Base-by-base conservation (phyloP, 1,284 basidiomycete genomes). In the Boletus semigastroideus region DNA sequence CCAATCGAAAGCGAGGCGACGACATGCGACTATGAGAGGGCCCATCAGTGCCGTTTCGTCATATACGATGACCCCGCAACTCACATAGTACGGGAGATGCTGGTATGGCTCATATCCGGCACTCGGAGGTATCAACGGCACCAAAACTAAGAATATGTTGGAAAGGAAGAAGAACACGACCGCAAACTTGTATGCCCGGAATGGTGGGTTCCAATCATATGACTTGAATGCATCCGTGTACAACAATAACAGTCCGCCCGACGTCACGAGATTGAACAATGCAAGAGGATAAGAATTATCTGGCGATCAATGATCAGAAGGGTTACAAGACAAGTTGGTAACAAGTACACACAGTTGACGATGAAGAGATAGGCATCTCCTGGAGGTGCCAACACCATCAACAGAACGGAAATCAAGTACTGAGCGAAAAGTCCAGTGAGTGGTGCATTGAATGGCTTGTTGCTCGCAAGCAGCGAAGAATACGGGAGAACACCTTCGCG, bases 311-410 rank as follows among this genome's bases (percentile, higher is more conserved):
- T 25, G 14, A 17, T 66, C 9, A 55, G 49, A 33, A 25, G 13
- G 16, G 41, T 22, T 12, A 13, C 36, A 25, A 9, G 31, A 5
- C 22, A 25, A 25, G 16, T 19, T 13, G 13, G 20, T 36, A 30
- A 46, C 5, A 16, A 37, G 10, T 4, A 68, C 82, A 59, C 47
- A 84, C 85, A 64, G 57, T 78, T 86, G 45, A 87, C 74, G 60
- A 85, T 74, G 65, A 88, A 85, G 19, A 82, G 72, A 58, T 86
- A 89, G 0, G 83, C 83, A 58, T 88, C 86, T 1, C 86, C 84
- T 0, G 83, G 76, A 2, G 85, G 86, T 0, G 82, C 73, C 1
- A 72, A 68, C 9, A 78, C 58, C 43, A 83, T 69, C 42, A 83
- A 69, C 5, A 73, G 59, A 14, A 75, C 73, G 0, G 80, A 84